Percentiles rank a stretch among this genome's conserved stretches.
phyloP scores from a whole-genome alignment of 257 asterid species.

The Echites panduratus region DNA sequence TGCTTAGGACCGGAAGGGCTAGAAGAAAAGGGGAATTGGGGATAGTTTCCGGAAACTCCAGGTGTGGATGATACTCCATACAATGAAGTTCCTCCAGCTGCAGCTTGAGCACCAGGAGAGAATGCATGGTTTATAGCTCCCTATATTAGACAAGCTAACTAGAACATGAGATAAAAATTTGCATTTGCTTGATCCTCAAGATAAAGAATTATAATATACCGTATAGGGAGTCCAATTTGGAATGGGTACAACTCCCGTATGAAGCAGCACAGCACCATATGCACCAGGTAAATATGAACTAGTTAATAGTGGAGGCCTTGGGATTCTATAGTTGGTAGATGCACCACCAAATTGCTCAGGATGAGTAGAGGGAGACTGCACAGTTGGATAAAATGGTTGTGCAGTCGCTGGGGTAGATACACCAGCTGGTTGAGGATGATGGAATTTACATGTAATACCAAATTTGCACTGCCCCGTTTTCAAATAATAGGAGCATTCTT shows the following conservation, averaged over 20 bases:
- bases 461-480: conserved; percentile 96
- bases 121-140: conserved; percentile 58
- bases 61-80: conserved; percentile 57
- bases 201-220: conserved; percentile 28
- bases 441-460: conserved; percentile 80
- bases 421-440: conserved; percentile 80
- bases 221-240: conserved; percentile 75
- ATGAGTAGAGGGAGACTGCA: conserved; percentile 69
- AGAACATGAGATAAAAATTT: conserved; percentile 11
- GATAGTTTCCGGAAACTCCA: conserved; percentile 46
- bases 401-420: conserved; percentile 61
- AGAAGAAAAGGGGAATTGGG: conserved; percentile 39
- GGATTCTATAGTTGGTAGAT: conserved; percentile 41
- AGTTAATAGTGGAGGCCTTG: conserved; percentile 66
- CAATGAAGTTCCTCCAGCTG: conserved; percentile 42
- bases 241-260: conserved; percentile 63
- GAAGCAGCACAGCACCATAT: conserved; percentile 70
- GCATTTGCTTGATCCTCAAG: conserved; percentile 6
- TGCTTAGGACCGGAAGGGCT: conserved; percentile 34
- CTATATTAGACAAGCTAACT: conserved; percentile 37
- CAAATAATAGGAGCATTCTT: conserved; percentile 94
- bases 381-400: conserved; percentile 78
- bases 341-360: conserved; percentile 46
- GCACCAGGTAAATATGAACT: conserved; percentile 68
- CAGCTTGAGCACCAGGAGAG: conserved; percentile 59